Evolutionary conservation across 2,329 filamentous ascomycete genomes (phyloP).

Genomic region (Endothia cerciana): DNA sequence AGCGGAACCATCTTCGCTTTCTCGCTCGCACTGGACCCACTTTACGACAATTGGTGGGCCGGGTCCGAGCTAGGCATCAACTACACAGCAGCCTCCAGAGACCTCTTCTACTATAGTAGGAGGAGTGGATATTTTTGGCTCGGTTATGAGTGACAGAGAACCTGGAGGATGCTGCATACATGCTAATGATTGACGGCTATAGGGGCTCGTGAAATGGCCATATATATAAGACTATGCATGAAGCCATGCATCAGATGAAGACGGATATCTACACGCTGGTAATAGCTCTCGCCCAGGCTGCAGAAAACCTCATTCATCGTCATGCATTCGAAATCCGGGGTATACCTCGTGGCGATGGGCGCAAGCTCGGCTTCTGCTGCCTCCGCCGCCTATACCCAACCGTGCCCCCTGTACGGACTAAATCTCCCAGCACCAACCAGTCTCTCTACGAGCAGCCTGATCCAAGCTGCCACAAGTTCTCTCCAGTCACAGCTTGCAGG

Average conservation of each 20-base stretch:
- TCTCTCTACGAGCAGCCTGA: not conserved
- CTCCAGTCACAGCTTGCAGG: slow-evolving; percentile 7
- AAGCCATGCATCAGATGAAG: not conserved
- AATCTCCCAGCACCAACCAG: slow-evolving; percentile 15
- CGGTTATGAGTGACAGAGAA: not conserved
- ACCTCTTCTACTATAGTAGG: not conserved
- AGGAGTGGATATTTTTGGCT: not conserved
- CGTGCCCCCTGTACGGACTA: slow-evolving; percentile 18
- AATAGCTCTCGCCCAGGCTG: not conserved
- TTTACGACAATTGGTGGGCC: not conserved
- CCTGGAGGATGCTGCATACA: not conserved
- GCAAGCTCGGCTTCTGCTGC: slow-evolving; percentile 10
- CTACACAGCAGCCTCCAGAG: not conserved
- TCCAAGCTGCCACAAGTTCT: slow-evolving; percentile 12
- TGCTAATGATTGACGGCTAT: not conserved
- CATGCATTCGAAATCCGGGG: not conserved
- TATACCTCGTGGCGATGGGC: not conserved
- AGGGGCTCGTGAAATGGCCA: not conserved
- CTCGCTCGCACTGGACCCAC: slow-evolving; percentile 4
- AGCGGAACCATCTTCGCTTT: not conserved
- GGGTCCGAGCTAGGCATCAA: not conserved
- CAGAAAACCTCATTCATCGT: not conserved
- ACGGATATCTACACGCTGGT: not conserved
- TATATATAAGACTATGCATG: not conserved
- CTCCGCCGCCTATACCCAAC: not conserved